Percentiles rank a stretch among this genome's conserved stretches.
phyloP scores from a whole-genome alignment of 148 eudicot species.

The Rheum nobile region DNA sequence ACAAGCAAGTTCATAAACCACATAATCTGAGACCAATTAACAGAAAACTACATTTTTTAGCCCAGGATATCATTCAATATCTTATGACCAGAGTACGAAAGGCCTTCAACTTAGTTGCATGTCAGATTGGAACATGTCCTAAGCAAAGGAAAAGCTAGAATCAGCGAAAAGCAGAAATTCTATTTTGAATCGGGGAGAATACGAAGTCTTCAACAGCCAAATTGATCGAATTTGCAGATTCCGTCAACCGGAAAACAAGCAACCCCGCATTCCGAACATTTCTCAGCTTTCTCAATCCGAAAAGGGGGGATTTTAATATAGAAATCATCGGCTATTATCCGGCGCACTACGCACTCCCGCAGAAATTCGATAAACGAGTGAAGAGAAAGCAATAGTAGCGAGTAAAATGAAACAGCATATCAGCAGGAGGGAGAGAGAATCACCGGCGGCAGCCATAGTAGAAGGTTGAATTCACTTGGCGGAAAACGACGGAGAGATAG shows the following conservation, averaged over 20 bases:
- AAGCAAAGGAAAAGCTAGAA: not conserved
- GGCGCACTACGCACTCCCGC: not conserved
- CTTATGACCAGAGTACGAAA: not conserved
- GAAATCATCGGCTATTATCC: not conserved
- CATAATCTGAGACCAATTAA: not conserved
- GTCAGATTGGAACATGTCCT: not conserved
- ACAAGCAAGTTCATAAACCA: not conserved
- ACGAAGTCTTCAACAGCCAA: not conserved
- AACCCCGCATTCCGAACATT: not conserved
- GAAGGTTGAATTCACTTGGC: not conserved
- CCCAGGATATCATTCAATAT: not conserved
- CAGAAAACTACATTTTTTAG: not conserved
- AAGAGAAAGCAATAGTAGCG: not conserved
- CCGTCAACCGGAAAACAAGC: not conserved
- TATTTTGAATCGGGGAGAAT: not conserved
- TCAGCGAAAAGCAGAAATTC: not conserved
- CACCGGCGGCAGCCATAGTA: not conserved
- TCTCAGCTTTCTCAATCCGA: not conserved
- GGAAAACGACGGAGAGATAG: constrained; percentile 6
- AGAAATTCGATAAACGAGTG: not conserved
- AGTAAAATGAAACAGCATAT: not conserved
- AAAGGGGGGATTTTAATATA: too few relatives aligned
- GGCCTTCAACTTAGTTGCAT: not conserved
- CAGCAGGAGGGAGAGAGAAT: not conserved
- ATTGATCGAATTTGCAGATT: not conserved